Percentiles rank a stretch among this genome's conserved stretches.
phyloP scores from a whole-genome alignment of 1,139 yeast genomes.

The Pichia sp. region DNA sequence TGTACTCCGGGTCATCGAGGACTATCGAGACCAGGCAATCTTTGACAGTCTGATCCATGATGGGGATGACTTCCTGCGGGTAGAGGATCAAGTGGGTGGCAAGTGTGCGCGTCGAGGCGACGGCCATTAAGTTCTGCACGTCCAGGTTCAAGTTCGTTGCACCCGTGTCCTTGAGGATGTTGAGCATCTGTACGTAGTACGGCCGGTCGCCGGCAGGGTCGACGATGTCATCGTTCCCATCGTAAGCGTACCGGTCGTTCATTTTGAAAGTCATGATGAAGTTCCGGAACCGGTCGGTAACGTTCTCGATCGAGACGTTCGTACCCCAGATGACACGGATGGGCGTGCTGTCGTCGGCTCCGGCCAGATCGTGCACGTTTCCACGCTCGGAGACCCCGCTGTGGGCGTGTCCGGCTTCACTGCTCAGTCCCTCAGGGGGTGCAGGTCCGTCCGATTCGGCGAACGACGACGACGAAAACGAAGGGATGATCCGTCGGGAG shows the following conservation, averaged over 20 bases:
- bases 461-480: constrained; percentile 18
- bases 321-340: constrained; percentile 98
- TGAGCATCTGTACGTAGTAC: constrained; percentile 68
- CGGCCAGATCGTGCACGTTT: not conserved
- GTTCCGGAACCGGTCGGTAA: constrained; percentile 71
- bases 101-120: constrained; percentile 69
- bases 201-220: constrained; percentile 56
- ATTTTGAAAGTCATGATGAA: constrained; percentile 79
- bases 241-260: constrained; percentile 64
- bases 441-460: constrained; percentile 10
- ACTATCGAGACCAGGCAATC: constrained; percentile 83
- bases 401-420: not conserved
- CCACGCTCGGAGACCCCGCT: not conserved
- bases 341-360: constrained; percentile 44
- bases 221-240: constrained; percentile 36
- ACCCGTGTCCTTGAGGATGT: constrained; percentile 72
- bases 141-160: constrained; percentile 81
- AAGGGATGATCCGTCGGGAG: constrained; percentile 19
- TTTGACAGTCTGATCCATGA: constrained; percentile 93
- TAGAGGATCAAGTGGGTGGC: constrained; percentile 83
- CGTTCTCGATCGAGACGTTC: constrained; percentile 86
- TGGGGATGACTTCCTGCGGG: constrained; percentile 95
- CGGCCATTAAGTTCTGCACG: constrained; percentile 72
- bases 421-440: not conserved
- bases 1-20: constrained; percentile 47